Evolutionary conservation across 1,284 basidiomycete genomes (phyloP).

Genomic region (Tetrapyrgos nigripes): DNA sequence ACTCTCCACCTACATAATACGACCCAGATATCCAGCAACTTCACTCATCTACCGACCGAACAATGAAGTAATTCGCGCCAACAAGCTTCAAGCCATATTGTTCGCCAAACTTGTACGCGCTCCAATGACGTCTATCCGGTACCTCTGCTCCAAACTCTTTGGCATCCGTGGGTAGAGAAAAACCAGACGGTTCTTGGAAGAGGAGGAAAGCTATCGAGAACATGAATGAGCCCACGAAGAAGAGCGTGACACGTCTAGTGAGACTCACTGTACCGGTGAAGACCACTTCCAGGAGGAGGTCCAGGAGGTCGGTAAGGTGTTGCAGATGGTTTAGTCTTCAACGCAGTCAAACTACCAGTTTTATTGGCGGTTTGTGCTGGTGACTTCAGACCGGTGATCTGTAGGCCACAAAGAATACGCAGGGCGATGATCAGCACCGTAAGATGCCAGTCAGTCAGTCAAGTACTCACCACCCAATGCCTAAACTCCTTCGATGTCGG

Average conservation of each 20-base stretch:
- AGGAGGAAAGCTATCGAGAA: constrained; percentile 48
- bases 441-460: background rate
- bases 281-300: constrained; percentile 59
- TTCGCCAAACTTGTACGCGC: constrained; percentile 57
- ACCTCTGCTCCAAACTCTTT: constrained; percentile 52
- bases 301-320: constrained; percentile 67
- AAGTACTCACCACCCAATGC: constrained; percentile 66
- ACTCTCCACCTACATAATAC: too few species aligned
- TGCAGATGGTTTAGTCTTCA: constrained; percentile 53
- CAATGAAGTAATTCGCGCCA: constrained; percentile 62
- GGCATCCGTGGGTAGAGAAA: constrained; percentile 51
- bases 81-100: constrained; percentile 61
- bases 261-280: constrained; percentile 63
- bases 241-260: background rate
- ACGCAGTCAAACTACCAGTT: constrained; percentile 41
- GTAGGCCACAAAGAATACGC: background rate
- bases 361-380: constrained; percentile 42
- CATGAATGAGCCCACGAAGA: too few species aligned
- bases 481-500: constrained; percentile 64
- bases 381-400: constrained; percentile 65
- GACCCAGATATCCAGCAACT: too few species aligned
- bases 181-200: constrained; percentile 49
- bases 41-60: constrained; percentile 24
- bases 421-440: background rate
- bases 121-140: constrained; percentile 60